Evolutionary conservation across 345 rosid genomes (phyloP).

Genomic region (Toxicodendron radicans): DNA sequence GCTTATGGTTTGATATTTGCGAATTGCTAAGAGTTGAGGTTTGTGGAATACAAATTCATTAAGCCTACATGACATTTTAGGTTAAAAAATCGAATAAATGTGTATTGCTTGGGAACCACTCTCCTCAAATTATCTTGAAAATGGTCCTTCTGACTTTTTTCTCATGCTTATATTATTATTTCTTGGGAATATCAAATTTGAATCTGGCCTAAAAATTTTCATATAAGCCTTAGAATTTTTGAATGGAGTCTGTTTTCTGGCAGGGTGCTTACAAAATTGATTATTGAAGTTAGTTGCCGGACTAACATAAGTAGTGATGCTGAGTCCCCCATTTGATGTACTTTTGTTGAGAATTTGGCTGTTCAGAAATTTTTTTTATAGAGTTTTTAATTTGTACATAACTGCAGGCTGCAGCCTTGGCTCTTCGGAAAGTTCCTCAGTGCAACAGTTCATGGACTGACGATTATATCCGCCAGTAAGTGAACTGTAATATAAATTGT

Average conservation of each 20-base stretch:
- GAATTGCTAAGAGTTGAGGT: not conserved
- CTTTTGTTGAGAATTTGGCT: not conserved
- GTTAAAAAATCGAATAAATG: not conserved
- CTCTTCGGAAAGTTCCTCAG: constrained; percentile 88
- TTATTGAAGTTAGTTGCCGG: not conserved
- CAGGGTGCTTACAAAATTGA: not conserved
- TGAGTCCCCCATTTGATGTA: not conserved
- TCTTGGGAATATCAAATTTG: not conserved
- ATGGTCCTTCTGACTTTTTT: not conserved
- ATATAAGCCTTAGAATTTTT: too few relatives aligned
- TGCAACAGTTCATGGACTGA: constrained; percentile 99
- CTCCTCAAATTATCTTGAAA: not conserved
- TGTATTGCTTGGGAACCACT: not conserved
- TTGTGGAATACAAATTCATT: too few relatives aligned
- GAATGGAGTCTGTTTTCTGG: too few relatives aligned
- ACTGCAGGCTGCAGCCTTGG: constrained; percentile 93
- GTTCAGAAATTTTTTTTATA: not conserved
- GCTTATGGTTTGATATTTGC: not conserved
- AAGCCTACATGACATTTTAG: not conserved
- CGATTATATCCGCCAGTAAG: constrained; percentile 92
- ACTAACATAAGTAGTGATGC: not conserved
- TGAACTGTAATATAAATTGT: constrained; percentile 15
- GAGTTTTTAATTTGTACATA: constrained; percentile 10
- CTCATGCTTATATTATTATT: not conserved
- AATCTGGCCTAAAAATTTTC: too few relatives aligned